Evolutionary conservation across 2,329 filamentous ascomycete genomes (phyloP).

Genomic region (Arthrobotrys conoides): DNA sequence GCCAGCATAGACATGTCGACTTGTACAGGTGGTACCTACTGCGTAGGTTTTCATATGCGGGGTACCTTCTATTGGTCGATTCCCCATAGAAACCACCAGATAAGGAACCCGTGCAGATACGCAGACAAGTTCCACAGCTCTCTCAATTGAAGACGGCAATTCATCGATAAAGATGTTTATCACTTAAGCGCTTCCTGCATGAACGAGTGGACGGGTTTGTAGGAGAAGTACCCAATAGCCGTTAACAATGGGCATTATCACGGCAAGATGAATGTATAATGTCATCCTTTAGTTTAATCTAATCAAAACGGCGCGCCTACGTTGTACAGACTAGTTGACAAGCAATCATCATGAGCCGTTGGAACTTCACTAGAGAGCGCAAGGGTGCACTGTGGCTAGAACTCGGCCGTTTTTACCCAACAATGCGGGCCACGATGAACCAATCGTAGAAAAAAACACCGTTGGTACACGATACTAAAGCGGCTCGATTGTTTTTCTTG

Average conservation of each 20-base stretch:
- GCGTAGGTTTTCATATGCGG: not conserved
- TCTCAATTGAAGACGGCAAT: slow-evolving; percentile 20
- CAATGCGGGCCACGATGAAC: not conserved
- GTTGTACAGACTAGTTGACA: slow-evolving; percentile 25
- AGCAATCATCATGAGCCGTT: slow-evolving; percentile 22
- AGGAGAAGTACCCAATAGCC: slow-evolving; percentile 22
- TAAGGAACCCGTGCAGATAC: slow-evolving; percentile 16
- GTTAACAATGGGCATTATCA: slow-evolving; percentile 27
- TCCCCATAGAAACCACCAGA: slow-evolving; percentile 6
- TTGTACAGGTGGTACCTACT: not conserved
- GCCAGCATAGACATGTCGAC: not conserved
- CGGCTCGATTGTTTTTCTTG: slow-evolving; percentile 6
- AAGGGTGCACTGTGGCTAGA: slow-evolving; percentile 11
- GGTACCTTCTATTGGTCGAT: slow-evolving; percentile 32
- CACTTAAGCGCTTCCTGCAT: slow-evolving; percentile 45
- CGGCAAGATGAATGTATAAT: slow-evolving; percentile 35
- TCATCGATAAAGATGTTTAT: slow-evolving; percentile 15
- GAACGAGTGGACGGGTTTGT: slow-evolving; percentile 14
- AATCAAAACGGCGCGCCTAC: slow-evolving; percentile 60
- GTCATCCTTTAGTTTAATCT: slow-evolving; percentile 49
- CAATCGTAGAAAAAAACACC: slow-evolving; percentile 14
- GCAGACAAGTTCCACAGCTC: slow-evolving; percentile 17
- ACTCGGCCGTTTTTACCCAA: slow-evolving; percentile 18
- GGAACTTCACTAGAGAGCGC: slow-evolving; percentile 13
- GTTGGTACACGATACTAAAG: slow-evolving; percentile 2